Percentiles rank a stretch among this genome's conserved stretches.
Conservation (phyloP, 2,329 filamentous ascomycete species). For the Acephala macrosclerotiorum region DNA sequence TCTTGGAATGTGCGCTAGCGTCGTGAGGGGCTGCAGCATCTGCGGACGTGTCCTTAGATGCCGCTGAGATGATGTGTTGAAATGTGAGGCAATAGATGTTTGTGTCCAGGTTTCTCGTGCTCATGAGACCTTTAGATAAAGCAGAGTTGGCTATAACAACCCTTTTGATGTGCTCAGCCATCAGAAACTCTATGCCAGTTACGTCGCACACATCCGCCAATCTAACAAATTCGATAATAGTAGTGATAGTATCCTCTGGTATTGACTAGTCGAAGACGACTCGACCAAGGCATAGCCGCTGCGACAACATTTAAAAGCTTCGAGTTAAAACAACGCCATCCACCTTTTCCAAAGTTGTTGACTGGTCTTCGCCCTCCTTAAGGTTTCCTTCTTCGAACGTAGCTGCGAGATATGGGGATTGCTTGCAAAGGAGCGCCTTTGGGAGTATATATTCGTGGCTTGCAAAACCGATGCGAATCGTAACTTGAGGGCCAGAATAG, state of each 20-base stretch:
- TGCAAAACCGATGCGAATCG: constrained; percentile 29
- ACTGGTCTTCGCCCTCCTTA: constrained; percentile 28
- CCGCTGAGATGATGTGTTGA: too few relatives aligned
- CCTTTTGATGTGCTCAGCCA: background rate
- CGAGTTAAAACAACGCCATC: constrained; percentile 30
- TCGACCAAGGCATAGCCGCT: constrained; percentile 28
- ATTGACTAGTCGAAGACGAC: background rate
- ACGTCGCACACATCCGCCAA: background rate
- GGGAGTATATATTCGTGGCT: constrained; percentile 29
- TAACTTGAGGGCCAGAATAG: constrained; percentile 28
- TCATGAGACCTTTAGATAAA: too few relatives aligned
- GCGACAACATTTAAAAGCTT: constrained; percentile 29
- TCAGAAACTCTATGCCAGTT: background rate
- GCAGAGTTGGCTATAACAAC: background rate
- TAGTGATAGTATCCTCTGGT: background rate
- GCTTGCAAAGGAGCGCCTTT: constrained; percentile 28
- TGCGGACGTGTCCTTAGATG: too few relatives aligned
- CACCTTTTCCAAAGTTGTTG: constrained; percentile 27
- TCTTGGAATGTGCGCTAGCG: too few relatives aligned
- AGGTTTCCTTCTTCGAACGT: constrained; percentile 32
- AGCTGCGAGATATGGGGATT: constrained; percentile 30
- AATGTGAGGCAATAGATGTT: too few relatives aligned
- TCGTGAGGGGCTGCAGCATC: too few relatives aligned
- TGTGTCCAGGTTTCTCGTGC: too few relatives aligned
- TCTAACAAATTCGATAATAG: background rate